phyloP scores from a whole-genome alignment of 352 stramenopile species.

The Pythium phragmitis region DNA sequence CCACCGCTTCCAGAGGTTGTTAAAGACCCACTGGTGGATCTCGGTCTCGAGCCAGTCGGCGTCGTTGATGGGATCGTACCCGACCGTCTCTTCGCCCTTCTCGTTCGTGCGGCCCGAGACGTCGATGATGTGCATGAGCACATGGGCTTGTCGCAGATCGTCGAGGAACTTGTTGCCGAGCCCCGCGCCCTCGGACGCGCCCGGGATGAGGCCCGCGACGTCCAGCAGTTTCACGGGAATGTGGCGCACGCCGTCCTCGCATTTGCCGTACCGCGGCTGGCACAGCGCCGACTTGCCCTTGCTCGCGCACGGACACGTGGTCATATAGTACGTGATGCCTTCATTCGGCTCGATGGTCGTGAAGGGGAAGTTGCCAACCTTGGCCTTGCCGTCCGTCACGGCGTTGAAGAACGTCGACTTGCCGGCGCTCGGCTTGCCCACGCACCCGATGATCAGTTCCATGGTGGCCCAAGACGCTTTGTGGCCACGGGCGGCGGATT shows the following conservation, averaged over 20 bases:
- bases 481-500: not conserved
- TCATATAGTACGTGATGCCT: slow-evolving; percentile 89
- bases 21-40: slow-evolving; percentile 90
- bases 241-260: slow-evolving; percentile 69
- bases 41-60: slow-evolving; percentile 84
- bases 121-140: slow-evolving; percentile 91
- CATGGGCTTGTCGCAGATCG: slow-evolving; percentile 84
- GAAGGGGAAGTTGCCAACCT: slow-evolving; percentile 88
- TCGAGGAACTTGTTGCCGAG: slow-evolving; percentile 99
- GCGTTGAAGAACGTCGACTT: slow-evolving; percentile 92
- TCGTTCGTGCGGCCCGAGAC: slow-evolving; percentile 88
- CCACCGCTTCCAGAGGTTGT: slow-evolving; percentile 87
- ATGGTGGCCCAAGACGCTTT: slow-evolving; percentile 28
- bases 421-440: slow-evolving; percentile 85
- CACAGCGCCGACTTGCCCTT: slow-evolving; percentile 63
- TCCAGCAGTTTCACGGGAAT: slow-evolving; percentile 86
- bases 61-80: slow-evolving; percentile 89
- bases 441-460: slow-evolving; percentile 88
- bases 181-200: slow-evolving; percentile 90
- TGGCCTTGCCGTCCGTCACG: slow-evolving; percentile 87
- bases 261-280: slow-evolving; percentile 75
- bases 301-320: slow-evolving; percentile 67
- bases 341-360: slow-evolving; percentile 90
- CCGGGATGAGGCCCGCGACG: slow-evolving; percentile 78
- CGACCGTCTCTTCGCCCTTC: slow-evolving; percentile 84